phyloP scores from a whole-genome alignment of 78 protist species.

The Cyanophora paradoxa region DNA sequence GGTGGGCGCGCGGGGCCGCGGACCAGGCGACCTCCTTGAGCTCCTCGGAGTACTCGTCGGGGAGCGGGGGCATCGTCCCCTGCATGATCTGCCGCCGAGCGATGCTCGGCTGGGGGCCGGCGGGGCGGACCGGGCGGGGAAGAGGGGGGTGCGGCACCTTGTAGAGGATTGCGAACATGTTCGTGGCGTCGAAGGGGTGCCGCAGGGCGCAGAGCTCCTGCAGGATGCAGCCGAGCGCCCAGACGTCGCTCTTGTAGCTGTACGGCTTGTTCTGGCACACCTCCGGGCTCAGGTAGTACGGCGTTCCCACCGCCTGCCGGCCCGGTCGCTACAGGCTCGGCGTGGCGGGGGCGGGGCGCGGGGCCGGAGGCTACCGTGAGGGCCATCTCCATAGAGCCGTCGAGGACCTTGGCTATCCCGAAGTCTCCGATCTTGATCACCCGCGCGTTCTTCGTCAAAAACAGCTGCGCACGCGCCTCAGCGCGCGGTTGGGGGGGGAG shows the following conservation, averaged over 20 bases:
- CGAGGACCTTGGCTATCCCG: constrained; percentile 28
- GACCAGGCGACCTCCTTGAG: background rate
- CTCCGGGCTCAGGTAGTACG: constrained; percentile 55
- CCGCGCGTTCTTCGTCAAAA: background rate
- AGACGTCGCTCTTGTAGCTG: constrained; percentile 25
- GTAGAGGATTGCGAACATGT: too few relatives aligned
- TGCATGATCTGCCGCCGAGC: background rate
- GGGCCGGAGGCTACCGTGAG: too few relatives aligned
- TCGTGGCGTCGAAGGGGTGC: constrained; percentile 27
- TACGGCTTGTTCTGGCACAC: constrained; percentile 17
- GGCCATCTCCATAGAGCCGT: background rate
- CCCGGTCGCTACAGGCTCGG: too few relatives aligned
- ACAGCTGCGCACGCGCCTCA: background rate
- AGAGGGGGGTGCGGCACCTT: background rate
- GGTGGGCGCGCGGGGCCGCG: too few relatives aligned
- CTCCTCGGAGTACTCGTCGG: background rate
- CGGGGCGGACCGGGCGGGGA: background rate
- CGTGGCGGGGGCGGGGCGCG: too few relatives aligned
- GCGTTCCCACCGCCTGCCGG: constrained; percentile 67
- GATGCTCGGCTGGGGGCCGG: background rate
- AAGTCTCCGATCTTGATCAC: constrained; percentile 37
- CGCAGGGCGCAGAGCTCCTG: constrained; percentile 13
- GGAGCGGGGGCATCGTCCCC: background rate
- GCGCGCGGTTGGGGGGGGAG: background rate
- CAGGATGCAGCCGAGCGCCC: constrained; percentile 33